Conservation (phyloP, 805 yeast species). For the Wickerhamiella domercqiae region DNA sequence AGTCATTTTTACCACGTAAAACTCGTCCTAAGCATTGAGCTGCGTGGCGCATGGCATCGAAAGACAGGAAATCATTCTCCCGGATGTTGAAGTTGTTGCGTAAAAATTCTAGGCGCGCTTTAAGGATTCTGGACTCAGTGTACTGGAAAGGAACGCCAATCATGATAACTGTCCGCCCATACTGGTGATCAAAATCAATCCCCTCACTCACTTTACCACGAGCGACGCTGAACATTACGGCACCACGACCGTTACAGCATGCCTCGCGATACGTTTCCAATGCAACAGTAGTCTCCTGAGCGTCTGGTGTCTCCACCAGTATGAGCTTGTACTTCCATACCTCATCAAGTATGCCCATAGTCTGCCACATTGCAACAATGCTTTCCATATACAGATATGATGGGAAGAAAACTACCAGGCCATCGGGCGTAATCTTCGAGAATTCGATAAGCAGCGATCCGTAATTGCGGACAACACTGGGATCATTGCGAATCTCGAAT, state of each 20-base stretch:
- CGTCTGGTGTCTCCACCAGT: conserved; percentile 96
- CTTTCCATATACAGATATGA: conserved; percentile 96
- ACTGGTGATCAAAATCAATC: conserved; percentile 97
- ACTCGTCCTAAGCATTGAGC: conserved; percentile 98
- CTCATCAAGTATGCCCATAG: conserved; percentile 94
- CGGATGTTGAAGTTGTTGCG: conserved; percentile 85
- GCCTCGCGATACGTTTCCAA: conserved; percentile 92
- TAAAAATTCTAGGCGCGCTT: conserved; percentile 85
- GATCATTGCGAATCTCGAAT: conserved; percentile 93
- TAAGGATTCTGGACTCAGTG: conserved; percentile 89
- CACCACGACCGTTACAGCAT: conserved; percentile 95
- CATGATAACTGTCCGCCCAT: conserved; percentile 94
- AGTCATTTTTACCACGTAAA: conserved; percentile 93
- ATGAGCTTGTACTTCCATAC: conserved; percentile 96
- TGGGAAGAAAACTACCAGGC: conserved; percentile 95
- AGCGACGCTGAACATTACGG: conserved; percentile 88
- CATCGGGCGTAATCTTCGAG: conserved; percentile 93
- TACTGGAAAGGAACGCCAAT: conserved; percentile 99
- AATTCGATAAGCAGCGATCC: conserved; percentile 87
- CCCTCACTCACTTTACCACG: conserved; percentile 99
- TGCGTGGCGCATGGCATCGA: conserved; percentile 99
- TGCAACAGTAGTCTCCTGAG: conserved; percentile 93
- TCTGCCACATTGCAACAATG: conserved; percentile 97
- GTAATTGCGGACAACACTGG: conserved; percentile 92
- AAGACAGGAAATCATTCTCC: conserved; percentile 87